Percentiles rank a stretch among this genome's conserved stretches.
phyloP scores from a whole-genome alignment of 208 protist genomes.

The Naegleria gruberi region DNA sequence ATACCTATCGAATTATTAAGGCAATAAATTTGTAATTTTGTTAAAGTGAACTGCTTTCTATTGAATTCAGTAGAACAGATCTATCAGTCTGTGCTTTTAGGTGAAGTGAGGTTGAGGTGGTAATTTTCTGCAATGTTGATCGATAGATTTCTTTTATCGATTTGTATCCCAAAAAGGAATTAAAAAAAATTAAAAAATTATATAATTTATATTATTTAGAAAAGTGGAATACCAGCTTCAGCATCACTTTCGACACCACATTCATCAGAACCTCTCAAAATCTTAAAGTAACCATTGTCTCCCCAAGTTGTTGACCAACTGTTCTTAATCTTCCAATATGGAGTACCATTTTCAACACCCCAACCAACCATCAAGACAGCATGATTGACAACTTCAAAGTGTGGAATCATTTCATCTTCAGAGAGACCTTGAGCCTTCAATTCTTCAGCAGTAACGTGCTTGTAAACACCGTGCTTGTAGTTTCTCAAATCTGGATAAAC shows the following conservation, averaged over 20 bases:
- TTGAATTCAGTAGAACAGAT: too few species aligned
- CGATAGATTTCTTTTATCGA: too few species aligned
- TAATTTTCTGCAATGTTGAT: too few species aligned
- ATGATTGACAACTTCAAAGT: slow-evolving; percentile 37
- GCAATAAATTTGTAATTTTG: too few species aligned
- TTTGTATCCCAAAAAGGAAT: too few species aligned
- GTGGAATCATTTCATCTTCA: not conserved
- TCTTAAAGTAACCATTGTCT: slow-evolving; percentile 67
- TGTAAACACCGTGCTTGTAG: slow-evolving; percentile 13
- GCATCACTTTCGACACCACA: slow-evolving; percentile 64
- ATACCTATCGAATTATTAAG: too few species aligned
- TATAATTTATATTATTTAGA: too few species aligned
- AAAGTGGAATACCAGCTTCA: slow-evolving; percentile 36
- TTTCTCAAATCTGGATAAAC: not conserved
- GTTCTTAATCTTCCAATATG: slow-evolving; percentile 80
- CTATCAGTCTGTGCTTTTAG: too few species aligned
- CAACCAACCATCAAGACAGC: slow-evolving; percentile 73
- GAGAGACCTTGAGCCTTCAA: not conserved
- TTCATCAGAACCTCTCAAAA: slow-evolving; percentile 60
- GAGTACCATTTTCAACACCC: slow-evolving; percentile 54
- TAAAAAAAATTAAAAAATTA: too few species aligned
- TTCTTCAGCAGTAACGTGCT: not conserved
- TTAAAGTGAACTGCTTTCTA: too few species aligned
- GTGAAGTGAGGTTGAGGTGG: too few species aligned
- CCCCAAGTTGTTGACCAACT: slow-evolving; percentile 76